Evolutionary conservation across 495 filamentous ascomycete genomes (phyloP).

Genomic region (Cenococcum geophilum): DNA sequence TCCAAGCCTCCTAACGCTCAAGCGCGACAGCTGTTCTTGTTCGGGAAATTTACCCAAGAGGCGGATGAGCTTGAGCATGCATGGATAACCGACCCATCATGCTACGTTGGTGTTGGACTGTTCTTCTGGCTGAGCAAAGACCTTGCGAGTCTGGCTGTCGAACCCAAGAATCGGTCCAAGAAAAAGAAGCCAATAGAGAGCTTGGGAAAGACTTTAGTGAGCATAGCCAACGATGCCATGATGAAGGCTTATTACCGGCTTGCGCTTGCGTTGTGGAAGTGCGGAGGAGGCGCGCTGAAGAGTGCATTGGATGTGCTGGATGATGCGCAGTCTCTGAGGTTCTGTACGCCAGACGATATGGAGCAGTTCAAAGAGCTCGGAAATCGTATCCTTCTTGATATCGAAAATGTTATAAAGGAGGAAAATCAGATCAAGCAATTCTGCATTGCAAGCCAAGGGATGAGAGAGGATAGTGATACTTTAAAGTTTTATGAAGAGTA

Average conservation of each 20-base stretch:
- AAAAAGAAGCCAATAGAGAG: neutral
- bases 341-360: slow-evolving; percentile 7
- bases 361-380: slow-evolving; percentile 11
- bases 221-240: slow-evolving; percentile 6
- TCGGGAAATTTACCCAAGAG: neutral
- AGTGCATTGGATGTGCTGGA: slow-evolving; percentile 28
- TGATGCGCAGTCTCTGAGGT: slow-evolving; percentile 1
- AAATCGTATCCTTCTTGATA: slow-evolving; percentile 13
- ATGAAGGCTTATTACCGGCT: slow-evolving; percentile 28
- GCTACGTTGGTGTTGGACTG: slow-evolving; percentile 1
- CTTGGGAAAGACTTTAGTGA: neutral
- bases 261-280: slow-evolving; percentile 32
- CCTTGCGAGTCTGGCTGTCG: slow-evolving; percentile 1
- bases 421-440: slow-evolving; percentile 6
- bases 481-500: neutral
- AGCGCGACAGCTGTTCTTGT: neutral
- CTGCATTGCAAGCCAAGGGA: neutral
- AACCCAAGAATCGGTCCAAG: neutral
- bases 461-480: slow-evolving; percentile 1
- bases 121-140: neutral
- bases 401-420: slow-evolving; percentile 1
- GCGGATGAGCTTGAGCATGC: slow-evolving; percentile 4
- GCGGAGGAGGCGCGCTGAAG: slow-evolving; percentile 32
- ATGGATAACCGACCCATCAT: neutral
- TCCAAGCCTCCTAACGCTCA: neutral